phyloP scores from a whole-genome alignment of 176 grass and related monocot genomes.

The Themeda triandra region DNA sequence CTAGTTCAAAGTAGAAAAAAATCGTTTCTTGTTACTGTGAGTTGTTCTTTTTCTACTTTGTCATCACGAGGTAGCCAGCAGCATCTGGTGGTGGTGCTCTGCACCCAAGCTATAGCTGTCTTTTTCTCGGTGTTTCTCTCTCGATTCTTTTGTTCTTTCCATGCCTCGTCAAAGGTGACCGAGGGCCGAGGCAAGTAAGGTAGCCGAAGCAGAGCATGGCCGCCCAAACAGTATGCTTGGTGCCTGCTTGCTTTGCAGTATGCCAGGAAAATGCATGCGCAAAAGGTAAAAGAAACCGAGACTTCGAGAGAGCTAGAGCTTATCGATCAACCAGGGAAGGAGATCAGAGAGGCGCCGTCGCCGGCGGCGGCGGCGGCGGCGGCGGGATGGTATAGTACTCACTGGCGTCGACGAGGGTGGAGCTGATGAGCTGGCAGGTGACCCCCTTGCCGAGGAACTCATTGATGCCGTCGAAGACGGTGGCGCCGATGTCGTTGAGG shows the following conservation, averaged over 20 bases:
- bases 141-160: background rate
- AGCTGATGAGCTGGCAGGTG: conserved; percentile 71
- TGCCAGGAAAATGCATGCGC: background rate
- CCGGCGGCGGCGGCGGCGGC: background rate
- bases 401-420: conserved; percentile 58
- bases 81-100: conserved; percentile 2
- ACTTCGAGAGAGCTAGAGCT: background rate
- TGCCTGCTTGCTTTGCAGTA: background rate
- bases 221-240: background rate
- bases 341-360: background rate
- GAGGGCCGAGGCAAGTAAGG: background rate
- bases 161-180: conserved; percentile 9
- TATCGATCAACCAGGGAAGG: background rate
- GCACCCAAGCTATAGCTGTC: background rate
- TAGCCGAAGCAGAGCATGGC: background rate
- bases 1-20: background rate
- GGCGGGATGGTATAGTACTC: background rate
- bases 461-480: conserved; percentile 47
- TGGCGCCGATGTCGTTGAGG: conserved; percentile 59
- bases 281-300: background rate
- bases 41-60: background rate
- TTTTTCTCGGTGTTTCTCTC: conserved; percentile 5
- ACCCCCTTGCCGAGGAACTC: conserved; percentile 56
- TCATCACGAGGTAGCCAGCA: background rate
- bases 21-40: background rate